Base-by-base conservation (phyloP, 177 flowering plant species). In the Vitis hybrid region DNA sequence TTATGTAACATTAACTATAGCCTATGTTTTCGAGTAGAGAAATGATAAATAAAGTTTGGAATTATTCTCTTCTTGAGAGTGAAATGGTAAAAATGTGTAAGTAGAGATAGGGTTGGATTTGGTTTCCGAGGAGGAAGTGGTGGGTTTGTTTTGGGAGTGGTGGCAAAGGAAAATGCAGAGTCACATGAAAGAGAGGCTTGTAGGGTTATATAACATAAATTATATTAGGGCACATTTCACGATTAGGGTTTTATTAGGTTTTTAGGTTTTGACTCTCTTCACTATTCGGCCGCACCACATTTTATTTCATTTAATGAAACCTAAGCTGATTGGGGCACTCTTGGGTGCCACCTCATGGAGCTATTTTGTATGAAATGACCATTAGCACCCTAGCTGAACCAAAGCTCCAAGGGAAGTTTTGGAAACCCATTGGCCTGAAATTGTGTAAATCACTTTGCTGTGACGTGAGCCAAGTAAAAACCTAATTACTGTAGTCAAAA, bases 121-220 rank as follows among this genome's bases (percentile, higher is more conserved):
- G 76, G 67, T 77, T 83, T 65, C 80, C 95, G 84, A 90, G 91
- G 91, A 67, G 67, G 70, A 71, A 74, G 75, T 78, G 64, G 97
- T 92, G 94, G 93, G 88, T 74, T 68, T 61, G 89, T 85, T 87
- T 92, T 81, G 95, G 95, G 88, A 89, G 74, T 35, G 51, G 92
- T 19, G 76, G 85, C 59, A 56, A 72, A 79, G 72, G 76, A 69
- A 77, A 70, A 79, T 48, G 4, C 13, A 46, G 13, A 60, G 64
- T 76, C 80, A 82, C 87, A 78, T 75, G 80, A 73, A 56, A 56
- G 60, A 52, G 46, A 60, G 68, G 67, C 40, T 27, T 27, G 66
- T 2, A 52, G 54, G 60, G 64, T 30, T 59, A 51, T 65, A 17
- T 62, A 54, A 50, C 61, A 54, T 62, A 30, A 64, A 59, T 32